phyloP scores from a whole-genome alignment of 139 green algal species.

The Zygnema cylindricum region DNA sequence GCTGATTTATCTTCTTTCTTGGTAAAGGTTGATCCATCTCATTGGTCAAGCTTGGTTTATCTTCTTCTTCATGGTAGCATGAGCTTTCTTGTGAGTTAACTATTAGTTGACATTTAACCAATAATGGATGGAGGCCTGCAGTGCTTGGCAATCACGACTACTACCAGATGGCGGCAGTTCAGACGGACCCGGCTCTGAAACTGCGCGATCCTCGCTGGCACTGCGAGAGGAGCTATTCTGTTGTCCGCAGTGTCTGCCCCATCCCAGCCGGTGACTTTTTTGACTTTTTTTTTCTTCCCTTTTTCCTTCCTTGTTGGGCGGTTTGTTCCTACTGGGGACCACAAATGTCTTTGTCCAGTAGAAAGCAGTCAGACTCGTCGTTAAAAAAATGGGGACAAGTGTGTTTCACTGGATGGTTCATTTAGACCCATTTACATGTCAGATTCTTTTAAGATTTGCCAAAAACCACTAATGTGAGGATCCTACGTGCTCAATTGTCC shows the following conservation, averaged over 20 bases:
- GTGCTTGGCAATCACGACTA: slow-evolving; percentile 63
- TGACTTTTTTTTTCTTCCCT: neutral
- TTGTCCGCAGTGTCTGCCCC: slow-evolving; percentile 19
- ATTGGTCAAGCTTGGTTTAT: too few relatives aligned
- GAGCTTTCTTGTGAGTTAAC: too few relatives aligned
- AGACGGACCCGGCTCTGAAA: slow-evolving; percentile 35
- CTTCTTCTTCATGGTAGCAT: too few relatives aligned
- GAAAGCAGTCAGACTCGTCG: neutral
- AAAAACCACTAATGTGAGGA: too few relatives aligned
- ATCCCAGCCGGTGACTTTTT: slow-evolving; percentile 8
- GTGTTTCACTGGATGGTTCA: neutral
- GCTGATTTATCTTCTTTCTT: too few relatives aligned
- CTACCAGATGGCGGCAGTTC: slow-evolving; percentile 7
- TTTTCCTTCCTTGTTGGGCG: neutral
- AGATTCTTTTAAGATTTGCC: too few relatives aligned
- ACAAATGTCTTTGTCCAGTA: neutral
- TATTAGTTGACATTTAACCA: too few relatives aligned
- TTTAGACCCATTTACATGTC: too few relatives aligned
- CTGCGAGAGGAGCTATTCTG: slow-evolving; percentile 33
- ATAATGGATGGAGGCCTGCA: slow-evolving; percentile 1
- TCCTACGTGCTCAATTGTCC: too few relatives aligned
- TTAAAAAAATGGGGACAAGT: neutral
- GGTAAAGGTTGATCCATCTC: too few relatives aligned
- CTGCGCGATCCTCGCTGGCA: slow-evolving; percentile 48
- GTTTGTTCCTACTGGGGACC: neutral